Evolutionary conservation across 805 yeast species (phyloP), one percentile per base, ranked within the genome.

Genomic region (Schizosaccharomyces japonicus): DNA sequence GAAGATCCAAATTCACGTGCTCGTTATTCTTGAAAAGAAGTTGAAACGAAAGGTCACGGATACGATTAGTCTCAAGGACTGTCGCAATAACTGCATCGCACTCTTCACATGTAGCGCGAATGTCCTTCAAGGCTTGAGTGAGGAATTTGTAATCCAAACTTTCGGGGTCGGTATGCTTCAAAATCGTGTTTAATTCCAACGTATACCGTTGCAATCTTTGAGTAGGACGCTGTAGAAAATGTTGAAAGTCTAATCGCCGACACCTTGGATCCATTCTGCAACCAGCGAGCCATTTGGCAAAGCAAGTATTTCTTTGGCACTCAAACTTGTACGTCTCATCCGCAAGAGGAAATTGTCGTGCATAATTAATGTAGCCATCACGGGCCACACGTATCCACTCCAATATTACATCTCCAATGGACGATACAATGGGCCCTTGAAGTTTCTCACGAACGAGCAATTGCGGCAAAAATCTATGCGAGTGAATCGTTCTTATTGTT

Each of bases 371-470:
- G 47, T 79, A 75, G 0, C 75, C 66, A 1, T 63, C 63, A 21
- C 66, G 62, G 0, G 81, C 83, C 19, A 64, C 67, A 27, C 63
- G 62, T 1, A 76, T 66, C 93, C 93, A 82, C 17, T 69, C 68
- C 28, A 67, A 58, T 52, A 79, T 72, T 8, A 80, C 66, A 44
- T 73, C 74, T 3, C 79, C 80, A 13, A 80, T 67, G 6, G 73
- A 73, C 31, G 67, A 69, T 11, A 82, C 70, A 50, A 73, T 76
- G 47, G 76, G 78, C 0, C 87, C 85, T 2, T 71, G 46, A 8
- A 29, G 62, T 23, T 70, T 63, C 40, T 80, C 64, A 40, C 78
- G 70, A 49, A 64, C 62, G 29, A 76, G 62, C 27, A 82, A 62
- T 0, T 81, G 82, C 11, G 68, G 70, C 45, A 77, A 63, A 2